Evolutionary conservation across 2,329 filamentous ascomycete species (phyloP), one percentile per base, ranked within the genome.

Genomic region (Pseudogymnoascus destructans): DNA sequence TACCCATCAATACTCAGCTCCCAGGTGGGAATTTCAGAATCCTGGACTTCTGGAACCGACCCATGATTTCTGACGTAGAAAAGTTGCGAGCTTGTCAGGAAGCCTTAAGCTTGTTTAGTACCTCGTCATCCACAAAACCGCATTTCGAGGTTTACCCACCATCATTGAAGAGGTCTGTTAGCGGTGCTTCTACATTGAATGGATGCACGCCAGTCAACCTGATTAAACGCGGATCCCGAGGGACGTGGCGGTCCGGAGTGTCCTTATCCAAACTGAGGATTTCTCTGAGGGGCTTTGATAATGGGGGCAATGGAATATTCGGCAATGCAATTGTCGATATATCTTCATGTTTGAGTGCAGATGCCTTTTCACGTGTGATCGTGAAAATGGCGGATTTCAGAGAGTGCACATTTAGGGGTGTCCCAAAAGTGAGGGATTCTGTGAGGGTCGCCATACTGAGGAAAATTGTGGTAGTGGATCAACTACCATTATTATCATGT

Each of bases 31-130:
- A 89, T 82, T 3, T 87, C 82, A 21, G 80, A 75, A 63, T 95
- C 87, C 7, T 78, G 75, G 15, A 93, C 87, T 58, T 80, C 74
- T 0, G 90, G 91, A 6, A 95, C 90, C 0, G 82, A 75, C 11
- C 91, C 91, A 74, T 96, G 91, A 66, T 95, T 96, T 33, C 91
- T 78, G 7, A 96, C 91, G 70, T 95, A 96, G 72, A 95, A 93
- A 1, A 96, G 75, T 65, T 95, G 86, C 10, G 89, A 86, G 36
- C 85, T 88, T 0, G 90, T 96, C 35, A 96, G 74, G 68, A 95
- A 95, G 0, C 91, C 89, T 73, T 79, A 2, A 6, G 10, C 25
- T 17, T 30, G 46, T 52, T 52, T 9, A 52, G 25, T 52, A 52
- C 23, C 25, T 17, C 5, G 5, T 8, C 25, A 52, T 52, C 10